A percentile compares a stretch with the other conserved stretches of the same genome.
Conservation (phyloP, 2,329 filamentous ascomycete species). For the Hirsutella thompsonii region DNA sequence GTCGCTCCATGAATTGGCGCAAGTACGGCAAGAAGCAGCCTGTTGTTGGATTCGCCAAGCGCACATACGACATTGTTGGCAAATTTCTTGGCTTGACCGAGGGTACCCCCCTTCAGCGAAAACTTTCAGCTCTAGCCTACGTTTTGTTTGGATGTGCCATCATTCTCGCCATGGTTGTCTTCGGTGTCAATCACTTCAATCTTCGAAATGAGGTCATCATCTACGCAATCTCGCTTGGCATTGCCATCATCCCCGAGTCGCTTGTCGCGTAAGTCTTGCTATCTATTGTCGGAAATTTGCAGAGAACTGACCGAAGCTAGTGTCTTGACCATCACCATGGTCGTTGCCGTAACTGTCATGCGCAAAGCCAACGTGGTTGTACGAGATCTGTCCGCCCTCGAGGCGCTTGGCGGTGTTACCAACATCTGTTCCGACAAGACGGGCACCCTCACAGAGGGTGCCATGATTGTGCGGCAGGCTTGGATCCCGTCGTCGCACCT, state of each 20-base stretch:
- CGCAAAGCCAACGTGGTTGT: constrained; percentile 52
- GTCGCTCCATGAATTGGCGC: constrained; percentile 37
- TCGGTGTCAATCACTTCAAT: constrained; percentile 41
- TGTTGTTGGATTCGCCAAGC: constrained; percentile 31
- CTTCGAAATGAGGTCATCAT: constrained; percentile 40
- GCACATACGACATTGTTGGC: constrained; percentile 34
- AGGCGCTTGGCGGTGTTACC: constrained; percentile 58
- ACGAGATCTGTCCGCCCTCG: constrained; percentile 52
- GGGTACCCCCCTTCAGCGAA: constrained; percentile 68
- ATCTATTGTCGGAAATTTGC: no score
- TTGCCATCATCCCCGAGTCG: constrained; percentile 51
- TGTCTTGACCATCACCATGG: constrained; percentile 59
- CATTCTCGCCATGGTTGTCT: constrained; percentile 42
- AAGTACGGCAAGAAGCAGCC: constrained; percentile 40
- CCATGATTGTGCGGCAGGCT: constrained; percentile 56
- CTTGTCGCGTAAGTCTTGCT: constrained; percentile 40
- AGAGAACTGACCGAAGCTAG: no score
- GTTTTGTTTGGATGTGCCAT: constrained; percentile 61
- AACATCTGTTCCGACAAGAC: constrained; percentile 67
- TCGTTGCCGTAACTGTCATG: constrained; percentile 52
- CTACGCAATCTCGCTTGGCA: constrained; percentile 44
- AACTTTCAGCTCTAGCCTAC: constrained; percentile 65
- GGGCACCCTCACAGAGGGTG: constrained; percentile 54
- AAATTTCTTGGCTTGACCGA: constrained; percentile 49
- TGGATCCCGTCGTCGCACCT: constrained; percentile 47